Conservation (phyloP, 768 basidiomycete species). For the Pholiota microspora region DNA sequence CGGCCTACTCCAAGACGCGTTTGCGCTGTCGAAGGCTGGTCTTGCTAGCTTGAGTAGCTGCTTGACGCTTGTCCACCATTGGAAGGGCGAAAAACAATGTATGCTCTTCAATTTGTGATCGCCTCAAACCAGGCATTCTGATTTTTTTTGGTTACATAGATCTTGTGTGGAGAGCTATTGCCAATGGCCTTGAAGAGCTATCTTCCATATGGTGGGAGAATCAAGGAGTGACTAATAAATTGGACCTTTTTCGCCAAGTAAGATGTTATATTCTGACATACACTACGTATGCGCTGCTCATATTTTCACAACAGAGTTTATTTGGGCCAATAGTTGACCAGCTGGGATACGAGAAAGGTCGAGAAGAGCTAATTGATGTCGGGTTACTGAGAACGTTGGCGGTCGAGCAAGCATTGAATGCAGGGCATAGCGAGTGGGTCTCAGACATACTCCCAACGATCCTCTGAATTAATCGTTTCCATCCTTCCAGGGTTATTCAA, state of each 20-base stretch:
- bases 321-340: constrained; percentile 75
- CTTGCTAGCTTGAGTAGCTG: constrained; percentile 73
- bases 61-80: constrained; percentile 65
- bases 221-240: constrained; percentile 41
- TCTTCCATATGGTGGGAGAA: constrained; percentile 84
- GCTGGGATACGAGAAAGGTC: constrained; percentile 74
- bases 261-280: constrained; percentile 12
- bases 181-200: constrained; percentile 51
- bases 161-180: constrained; percentile 78
- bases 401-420: constrained; percentile 48
- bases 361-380: constrained; percentile 63
- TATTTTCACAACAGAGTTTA: constrained; percentile 39
- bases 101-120: constrained; percentile 4
- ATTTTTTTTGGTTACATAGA: constrained; percentile 36
- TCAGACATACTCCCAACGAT: background rate
- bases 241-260: constrained; percentile 63
- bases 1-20: constrained; percentile 10
- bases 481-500: constrained; percentile 57
- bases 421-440: constrained; percentile 26
- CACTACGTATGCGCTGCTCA: background rate
- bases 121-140: background rate
- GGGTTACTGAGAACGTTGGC: constrained; percentile 74
- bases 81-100: constrained; percentile 80
- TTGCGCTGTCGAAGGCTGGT: constrained; percentile 82
- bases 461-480: background rate